phyloP scores from a whole-genome alignment of 1,284 basidiomycete species.

The Erythrobasidium hasegawianum region DNA sequence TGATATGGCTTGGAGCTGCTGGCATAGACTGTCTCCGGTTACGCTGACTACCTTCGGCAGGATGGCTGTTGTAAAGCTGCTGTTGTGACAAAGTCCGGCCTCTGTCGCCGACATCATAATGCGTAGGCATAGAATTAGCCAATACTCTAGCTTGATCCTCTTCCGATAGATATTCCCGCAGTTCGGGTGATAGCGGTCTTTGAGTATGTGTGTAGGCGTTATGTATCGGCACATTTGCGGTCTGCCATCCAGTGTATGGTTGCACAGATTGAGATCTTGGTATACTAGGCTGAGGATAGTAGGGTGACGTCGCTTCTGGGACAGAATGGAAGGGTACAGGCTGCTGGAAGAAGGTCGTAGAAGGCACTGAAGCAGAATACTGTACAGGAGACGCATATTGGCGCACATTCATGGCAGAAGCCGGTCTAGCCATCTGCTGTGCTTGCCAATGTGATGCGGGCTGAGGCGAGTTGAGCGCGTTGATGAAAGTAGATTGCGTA shows the following conservation, averaged over 20 bases:
- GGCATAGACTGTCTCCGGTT: constrained; percentile 25
- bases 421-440: neutral
- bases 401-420: constrained; percentile 5
- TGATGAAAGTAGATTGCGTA: constrained; percentile 1
- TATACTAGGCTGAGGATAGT: neutral
- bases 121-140: constrained; percentile 8
- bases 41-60: neutral
- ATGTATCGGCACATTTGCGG: neutral
- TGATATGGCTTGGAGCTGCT: neutral
- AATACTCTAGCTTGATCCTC: constrained; percentile 28
- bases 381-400: neutral
- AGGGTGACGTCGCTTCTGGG: neutral
- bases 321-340: no score
- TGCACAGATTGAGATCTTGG: constrained; percentile 7
- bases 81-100: constrained; percentile 5
- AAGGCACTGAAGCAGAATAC: neutral
- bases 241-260: neutral
- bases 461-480: neutral
- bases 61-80: neutral
- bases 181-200: neutral
- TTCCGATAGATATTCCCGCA: constrained; percentile 6
- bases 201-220: neutral
- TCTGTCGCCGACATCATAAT: constrained; percentile 21
- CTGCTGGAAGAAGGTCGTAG: neutral
- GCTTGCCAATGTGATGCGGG: neutral